Evolutionary conservation across 2,329 filamentous ascomycete genomes (phyloP).

Genomic region (Drechslerella dactyloides): DNA sequence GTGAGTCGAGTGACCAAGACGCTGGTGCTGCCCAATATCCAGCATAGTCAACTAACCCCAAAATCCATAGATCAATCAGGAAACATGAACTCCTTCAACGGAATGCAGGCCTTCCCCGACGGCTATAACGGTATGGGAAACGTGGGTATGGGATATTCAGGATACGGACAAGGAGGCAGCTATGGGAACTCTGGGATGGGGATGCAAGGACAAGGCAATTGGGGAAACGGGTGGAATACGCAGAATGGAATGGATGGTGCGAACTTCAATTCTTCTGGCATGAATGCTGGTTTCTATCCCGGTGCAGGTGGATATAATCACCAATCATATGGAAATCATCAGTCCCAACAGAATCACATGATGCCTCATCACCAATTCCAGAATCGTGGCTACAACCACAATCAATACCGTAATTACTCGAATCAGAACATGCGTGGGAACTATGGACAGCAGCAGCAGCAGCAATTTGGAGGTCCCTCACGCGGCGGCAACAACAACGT

Average conservation of each 20-base stretch:
- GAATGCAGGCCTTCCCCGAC: constrained; percentile 51
- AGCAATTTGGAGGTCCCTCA: constrained; percentile 45
- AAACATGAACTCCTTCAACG: constrained; percentile 50
- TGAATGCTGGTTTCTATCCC: constrained; percentile 55
- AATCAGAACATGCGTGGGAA: constrained; percentile 51
- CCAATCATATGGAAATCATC: constrained; percentile 56
- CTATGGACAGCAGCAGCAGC: constrained; percentile 44
- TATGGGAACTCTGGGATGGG: constrained; percentile 50
- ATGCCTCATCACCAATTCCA: constrained; percentile 52
- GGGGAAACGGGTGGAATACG: constrained; percentile 53
- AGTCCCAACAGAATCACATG: constrained; percentile 53
- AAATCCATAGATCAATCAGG: constrained; percentile 31
- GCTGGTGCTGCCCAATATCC: neutral
- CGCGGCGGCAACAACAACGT: constrained; percentile 11
- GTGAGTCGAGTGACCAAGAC: constrained; percentile 17
- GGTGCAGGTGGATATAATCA: constrained; percentile 56
- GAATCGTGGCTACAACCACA: constrained; percentile 51
- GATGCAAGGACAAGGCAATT: constrained; percentile 50
- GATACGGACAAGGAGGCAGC: constrained; percentile 47
- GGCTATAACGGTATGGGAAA: constrained; percentile 54
- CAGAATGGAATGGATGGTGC: constrained; percentile 50
- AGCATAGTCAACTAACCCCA: constrained; percentile 14
- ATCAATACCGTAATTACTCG: constrained; percentile 51
- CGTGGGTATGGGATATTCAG: constrained; percentile 43
- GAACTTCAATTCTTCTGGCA: constrained; percentile 51